Evolutionary conservation across 1,284 basidiomycete genomes (phyloP), one percentile per base, ranked within the genome.

Genomic region (Ganoderma sinense): DNA sequence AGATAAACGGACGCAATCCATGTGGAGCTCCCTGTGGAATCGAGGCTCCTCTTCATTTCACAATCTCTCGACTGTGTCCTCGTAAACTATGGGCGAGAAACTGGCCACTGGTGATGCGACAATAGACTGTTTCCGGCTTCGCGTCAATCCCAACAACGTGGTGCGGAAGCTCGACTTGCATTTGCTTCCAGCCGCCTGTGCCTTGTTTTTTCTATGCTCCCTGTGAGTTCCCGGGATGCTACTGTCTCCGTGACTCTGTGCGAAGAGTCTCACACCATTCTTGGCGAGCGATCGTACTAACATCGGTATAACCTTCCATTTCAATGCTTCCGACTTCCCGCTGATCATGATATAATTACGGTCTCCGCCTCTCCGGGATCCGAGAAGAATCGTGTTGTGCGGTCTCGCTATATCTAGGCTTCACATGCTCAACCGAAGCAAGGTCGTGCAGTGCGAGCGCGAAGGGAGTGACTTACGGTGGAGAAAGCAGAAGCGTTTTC

Each of bases 321-420:
- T n/a, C n/a, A n/a, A n/a, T n/a, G n/a, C n/a, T n/a, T n/a, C n/a
- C n/a, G n/a, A n/a, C n/a, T n/a, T n/a, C n/a, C n/a, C n/a, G n/a
- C n/a, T n/a, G n/a, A n/a, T n/a, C n/a, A n/a, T n/a, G n/a, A n/a
- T n/a, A n/a, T n/a, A n/a, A n/a, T n/a, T n/a, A n/a, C n/a, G n/a
- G n/a, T n/a, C n/a, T n/a, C n/a, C n/a, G n/a, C n/a, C n/a, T n/a
- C 23, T 31, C 5, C 13, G 26, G 3, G 26, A 5, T 20, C 3
- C 7, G 10, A 48, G 13, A 36, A 73, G 71, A 2, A 55, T 67
- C 23, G 26, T 66, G 7, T 23, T 73, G 4, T 69, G 67, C 43
- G 18, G 29, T 0, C 16, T 69, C 20, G 65, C 65, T 2, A 73
- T 73, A 66, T 4, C 66, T 4, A 59, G 69, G n/a, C 71, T 69